These are phyloP conservation scores for Trichosanthes cucumerina DNA, from an alignment of 306 rosid species.

Conservation along the genomic window DNA sequence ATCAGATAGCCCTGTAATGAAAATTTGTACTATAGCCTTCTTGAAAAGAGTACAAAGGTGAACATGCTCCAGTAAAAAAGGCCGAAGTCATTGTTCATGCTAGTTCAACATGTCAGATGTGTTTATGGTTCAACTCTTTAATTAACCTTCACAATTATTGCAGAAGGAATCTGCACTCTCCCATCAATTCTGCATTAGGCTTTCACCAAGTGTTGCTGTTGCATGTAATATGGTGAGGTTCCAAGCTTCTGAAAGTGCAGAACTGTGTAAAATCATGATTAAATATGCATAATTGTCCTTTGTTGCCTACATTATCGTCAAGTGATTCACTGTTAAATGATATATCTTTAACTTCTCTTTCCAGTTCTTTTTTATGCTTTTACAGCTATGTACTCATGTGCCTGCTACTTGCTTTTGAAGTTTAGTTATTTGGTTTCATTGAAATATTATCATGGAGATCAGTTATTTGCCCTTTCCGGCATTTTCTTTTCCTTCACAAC, in stretches of 20 bases:
- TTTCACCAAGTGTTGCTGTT: slow-evolving; percentile 49
- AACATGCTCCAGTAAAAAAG: not conserved
- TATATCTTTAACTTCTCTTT: slow-evolving; percentile 1
- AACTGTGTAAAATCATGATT: slow-evolving; percentile 1
- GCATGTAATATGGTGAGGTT: slow-evolving; percentile 65
- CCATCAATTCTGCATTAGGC: slow-evolving; percentile 72
- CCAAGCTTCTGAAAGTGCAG: slow-evolving; percentile 1
- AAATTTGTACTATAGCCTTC: not conserved
- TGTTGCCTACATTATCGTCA: not conserved
- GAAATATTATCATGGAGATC: not conserved
- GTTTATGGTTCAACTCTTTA: slow-evolving; percentile 13
- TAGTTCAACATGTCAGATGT: not conserved
- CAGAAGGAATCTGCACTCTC: slow-evolving; percentile 58
- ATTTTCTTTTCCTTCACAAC: not conserved
- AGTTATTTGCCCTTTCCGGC: not conserved
- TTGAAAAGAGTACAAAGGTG: not conserved
- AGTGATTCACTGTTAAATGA: not conserved
- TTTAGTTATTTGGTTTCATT: slow-evolving; percentile 1
- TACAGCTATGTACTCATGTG: not conserved
- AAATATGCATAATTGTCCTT: not conserved
- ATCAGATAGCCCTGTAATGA: not conserved
- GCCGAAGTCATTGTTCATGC: not conserved
- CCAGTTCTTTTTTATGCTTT: not conserved
- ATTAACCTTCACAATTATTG: slow-evolving; percentile 19
- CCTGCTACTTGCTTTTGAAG: slow-evolving; percentile 2